Evolutionary conservation across 306 rosid species (phyloP), one percentile per base, ranked within the genome.

Genomic region (Oxytropis ochrocephala): DNA sequence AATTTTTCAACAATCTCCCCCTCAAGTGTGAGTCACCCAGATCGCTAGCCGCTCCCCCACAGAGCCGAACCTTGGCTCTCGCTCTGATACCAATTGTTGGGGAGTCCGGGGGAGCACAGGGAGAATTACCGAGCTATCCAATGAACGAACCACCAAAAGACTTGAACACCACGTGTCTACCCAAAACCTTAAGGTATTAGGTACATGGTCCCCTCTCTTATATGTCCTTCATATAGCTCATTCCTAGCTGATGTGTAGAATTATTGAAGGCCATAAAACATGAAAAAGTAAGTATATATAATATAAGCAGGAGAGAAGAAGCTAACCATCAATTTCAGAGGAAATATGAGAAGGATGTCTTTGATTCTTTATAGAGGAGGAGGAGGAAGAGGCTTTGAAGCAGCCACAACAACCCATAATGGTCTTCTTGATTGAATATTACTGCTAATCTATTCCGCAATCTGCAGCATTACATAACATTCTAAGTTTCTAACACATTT

Each of bases 381-480:
- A 24, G 29, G 29, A 24, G 29, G 29, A 24, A 4, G 81, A 72
- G 76, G 78, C 39, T 46, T 92, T 85, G 74, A 89, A 89, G 88
- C 98, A 92, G 80, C 76, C 66, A 72, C 96, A 92, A 72, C 96
- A 92, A 75, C 74, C 51, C 96, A 87, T 92, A 65, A 33, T 80
- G 67, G 6, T 14, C 24, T 51, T 14, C 24, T 51, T 58, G 60
- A 4, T 64, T 21, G 1, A 21, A 2, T 67, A 52, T 39, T n/a
- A 39, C 38, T 5, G 30, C 44, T 51, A 12, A 11, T 53, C 7
- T 64, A 12, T 13, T 53, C 7, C 64, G 67, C 66, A 58, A 75
- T 57, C 80, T 75, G 65, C 74, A 78, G 65, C 74, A 78, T 47
- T n/a, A 52, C 18, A 48, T 56, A 55, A 60, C 55, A 66, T 59